Conservation (phyloP, 768 basidiomycete genomes). For the Phlegmacium glaucopus region DNA sequence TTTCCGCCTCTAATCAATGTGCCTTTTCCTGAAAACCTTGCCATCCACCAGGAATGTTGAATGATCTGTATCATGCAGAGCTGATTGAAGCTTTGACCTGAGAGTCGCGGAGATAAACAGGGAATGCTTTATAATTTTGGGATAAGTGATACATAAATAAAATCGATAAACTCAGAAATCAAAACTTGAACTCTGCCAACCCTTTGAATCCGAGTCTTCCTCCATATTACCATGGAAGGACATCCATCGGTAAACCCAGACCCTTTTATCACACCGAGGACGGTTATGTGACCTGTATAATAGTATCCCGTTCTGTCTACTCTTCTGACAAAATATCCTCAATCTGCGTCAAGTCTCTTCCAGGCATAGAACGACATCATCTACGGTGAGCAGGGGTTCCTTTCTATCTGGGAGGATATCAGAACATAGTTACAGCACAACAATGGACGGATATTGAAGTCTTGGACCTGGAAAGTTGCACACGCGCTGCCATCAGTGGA, state of each 20-base stretch:
- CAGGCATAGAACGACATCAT: conserved; percentile 76
- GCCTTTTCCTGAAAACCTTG: no score
- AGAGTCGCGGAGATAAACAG: no score
- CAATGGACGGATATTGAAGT: conserved; percentile 66
- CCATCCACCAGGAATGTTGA: no score
- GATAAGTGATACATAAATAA: no score
- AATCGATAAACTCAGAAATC: conserved; percentile 33
- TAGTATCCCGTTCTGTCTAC: conserved; percentile 47
- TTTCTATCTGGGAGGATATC: neutral
- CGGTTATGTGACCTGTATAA: conserved; percentile 1
- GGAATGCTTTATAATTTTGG: no score
- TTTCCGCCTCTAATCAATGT: no score
- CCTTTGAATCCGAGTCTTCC: conserved; percentile 32
- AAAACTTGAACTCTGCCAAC: conserved; percentile 52
- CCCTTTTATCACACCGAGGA: neutral
- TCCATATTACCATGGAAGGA: conserved; percentile 20
- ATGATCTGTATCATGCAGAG: no score
- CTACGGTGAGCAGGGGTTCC: conserved; percentile 34
- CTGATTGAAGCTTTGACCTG: no score
- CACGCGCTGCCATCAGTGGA: conserved; percentile 58
- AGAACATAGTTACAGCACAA: conserved; percentile 49
- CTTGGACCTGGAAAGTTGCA: conserved; percentile 53
- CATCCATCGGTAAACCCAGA: conserved; percentile 24
- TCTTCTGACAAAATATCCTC: conserved; percentile 59
- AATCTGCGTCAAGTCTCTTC: conserved; percentile 56